These are phyloP conservation scores for Microascus cirrosus DNA, from an alignment of 2,329 filamentous ascomycete species.

Conservation along the genomic window DNA sequence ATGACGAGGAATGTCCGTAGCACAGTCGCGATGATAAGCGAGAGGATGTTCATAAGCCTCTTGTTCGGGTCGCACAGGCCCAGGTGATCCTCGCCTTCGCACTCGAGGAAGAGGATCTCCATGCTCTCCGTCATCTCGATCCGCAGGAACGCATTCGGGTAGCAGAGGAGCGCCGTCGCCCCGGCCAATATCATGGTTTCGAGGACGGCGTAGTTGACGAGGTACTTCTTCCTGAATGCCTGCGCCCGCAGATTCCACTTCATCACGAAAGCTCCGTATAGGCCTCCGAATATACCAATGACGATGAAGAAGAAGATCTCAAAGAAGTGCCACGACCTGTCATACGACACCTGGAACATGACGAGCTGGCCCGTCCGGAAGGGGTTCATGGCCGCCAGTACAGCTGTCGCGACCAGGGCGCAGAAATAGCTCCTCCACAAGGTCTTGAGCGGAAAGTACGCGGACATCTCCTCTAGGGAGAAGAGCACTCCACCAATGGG, in stretches of 20 bases:
- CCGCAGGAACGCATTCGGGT: slow-evolving; percentile 85
- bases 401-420: slow-evolving; percentile 85
- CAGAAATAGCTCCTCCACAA: slow-evolving; percentile 98
- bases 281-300: slow-evolving; percentile 82
- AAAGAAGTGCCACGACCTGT: slow-evolving; percentile 96
- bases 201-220: slow-evolving; percentile 70
- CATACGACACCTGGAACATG: slow-evolving; percentile 98
- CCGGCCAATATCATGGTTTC: slow-evolving; percentile 78
- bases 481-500: slow-evolving; percentile 95
- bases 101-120: slow-evolving; percentile 94
- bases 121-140: slow-evolving; percentile 99
- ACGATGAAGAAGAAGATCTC: slow-evolving; percentile 87
- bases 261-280: slow-evolving; percentile 95
- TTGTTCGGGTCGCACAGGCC: slow-evolving; percentile 74
- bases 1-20: slow-evolving; percentile 79
- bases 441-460: slow-evolving; percentile 90
- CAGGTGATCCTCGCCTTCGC: slow-evolving; percentile 83
- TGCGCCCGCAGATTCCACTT: slow-evolving; percentile 92
- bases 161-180: slow-evolving; percentile 84
- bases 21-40: slow-evolving; percentile 67
- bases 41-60: slow-evolving; percentile 67
- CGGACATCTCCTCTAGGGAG: slow-evolving; percentile 96
- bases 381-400: slow-evolving; percentile 91
- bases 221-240: slow-evolving; percentile 87
- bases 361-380: slow-evolving; percentile 94